Conservation (phyloP, 2,329 filamentous ascomycete genomes). For the Magnaporthiopsis incrustans region DNA sequence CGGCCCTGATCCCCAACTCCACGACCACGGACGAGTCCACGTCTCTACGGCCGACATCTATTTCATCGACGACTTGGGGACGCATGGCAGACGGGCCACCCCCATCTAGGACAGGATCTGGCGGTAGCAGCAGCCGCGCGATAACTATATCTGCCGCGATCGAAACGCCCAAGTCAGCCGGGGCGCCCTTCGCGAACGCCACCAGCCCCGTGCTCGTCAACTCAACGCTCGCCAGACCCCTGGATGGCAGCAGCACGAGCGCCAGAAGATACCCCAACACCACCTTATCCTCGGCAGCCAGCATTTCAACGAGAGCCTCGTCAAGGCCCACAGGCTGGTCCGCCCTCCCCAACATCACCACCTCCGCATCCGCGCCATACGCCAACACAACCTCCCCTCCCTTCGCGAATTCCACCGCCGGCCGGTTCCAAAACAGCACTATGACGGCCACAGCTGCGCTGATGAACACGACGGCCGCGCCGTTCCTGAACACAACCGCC, state of each 20-base stretch:
- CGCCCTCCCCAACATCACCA: not conserved
- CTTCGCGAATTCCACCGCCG: not conserved
- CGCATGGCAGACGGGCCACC: too few relatives aligned
- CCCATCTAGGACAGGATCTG: not conserved
- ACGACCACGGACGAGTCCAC: not conserved
- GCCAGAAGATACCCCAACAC: not conserved
- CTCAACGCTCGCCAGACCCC: not conserved
- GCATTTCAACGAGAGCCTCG: not conserved
- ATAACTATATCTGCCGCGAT: not conserved
- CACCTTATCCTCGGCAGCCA: not conserved
- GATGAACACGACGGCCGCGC: not conserved
- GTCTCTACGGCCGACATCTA: not conserved
- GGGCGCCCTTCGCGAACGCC: not conserved
- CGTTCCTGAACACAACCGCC: conserved; percentile 6
- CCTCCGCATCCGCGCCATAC: not conserved
- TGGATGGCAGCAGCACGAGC: not conserved
- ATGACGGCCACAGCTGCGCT: not conserved
- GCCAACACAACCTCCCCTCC: not conserved
- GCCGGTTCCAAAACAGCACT: not conserved
- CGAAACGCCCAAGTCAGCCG: not conserved
- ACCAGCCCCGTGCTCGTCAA: not conserved
- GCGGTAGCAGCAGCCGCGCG: not conserved
- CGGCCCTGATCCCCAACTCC: not conserved
- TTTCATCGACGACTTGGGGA: not conserved
- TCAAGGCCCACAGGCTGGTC: not conserved